Conservation (phyloP, 352 stramenopile species). For the Peronospora tabacina region DNA sequence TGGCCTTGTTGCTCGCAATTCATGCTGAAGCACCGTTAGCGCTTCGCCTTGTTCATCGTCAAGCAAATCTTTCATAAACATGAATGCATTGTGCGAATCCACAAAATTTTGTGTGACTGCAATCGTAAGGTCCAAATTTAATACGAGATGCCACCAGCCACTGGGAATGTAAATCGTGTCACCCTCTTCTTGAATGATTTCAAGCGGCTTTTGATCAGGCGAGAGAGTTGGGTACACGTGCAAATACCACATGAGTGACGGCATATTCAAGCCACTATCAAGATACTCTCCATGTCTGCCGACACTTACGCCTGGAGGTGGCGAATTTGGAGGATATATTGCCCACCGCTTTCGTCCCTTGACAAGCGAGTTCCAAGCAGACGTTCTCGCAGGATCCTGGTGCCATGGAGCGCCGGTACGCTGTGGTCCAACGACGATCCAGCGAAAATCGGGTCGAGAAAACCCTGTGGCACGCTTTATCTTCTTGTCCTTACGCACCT, state of each 20-base stretch:
- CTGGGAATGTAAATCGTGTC: constrained; percentile 96
- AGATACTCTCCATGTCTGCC: constrained; percentile 45
- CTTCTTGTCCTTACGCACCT: constrained; percentile 34
- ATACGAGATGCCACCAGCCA: constrained; percentile 96
- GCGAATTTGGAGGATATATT: constrained; percentile 88
- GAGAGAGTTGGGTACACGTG: constrained; percentile 76
- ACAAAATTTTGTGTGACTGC: constrained; percentile 96
- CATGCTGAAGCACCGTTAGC: constrained; percentile 46
- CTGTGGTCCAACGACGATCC: constrained; percentile 76
- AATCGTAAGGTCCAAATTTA: constrained; percentile 93
- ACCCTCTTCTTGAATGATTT: constrained; percentile 87
- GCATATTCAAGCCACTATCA: constrained; percentile 64
- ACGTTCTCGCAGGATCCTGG: constrained; percentile 92
- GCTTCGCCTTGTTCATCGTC: constrained; percentile 54
- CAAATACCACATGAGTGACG: constrained; percentile 79
- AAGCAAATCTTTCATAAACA: constrained; percentile 68
- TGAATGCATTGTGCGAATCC: constrained; percentile 70
- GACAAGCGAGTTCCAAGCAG: constrained; percentile 93
- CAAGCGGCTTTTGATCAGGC: constrained; percentile 62
- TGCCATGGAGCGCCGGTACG: constrained; percentile 91
- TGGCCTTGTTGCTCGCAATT: constrained; percentile 33
- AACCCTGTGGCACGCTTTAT: constrained; percentile 26
- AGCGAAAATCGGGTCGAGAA: constrained; percentile 63
- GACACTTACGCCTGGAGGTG: constrained; percentile 56
- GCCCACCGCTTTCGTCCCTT: constrained; percentile 93